Conservation (phyloP, 139 green algal genomes). For the Diplosphaera chodatii region DNA sequence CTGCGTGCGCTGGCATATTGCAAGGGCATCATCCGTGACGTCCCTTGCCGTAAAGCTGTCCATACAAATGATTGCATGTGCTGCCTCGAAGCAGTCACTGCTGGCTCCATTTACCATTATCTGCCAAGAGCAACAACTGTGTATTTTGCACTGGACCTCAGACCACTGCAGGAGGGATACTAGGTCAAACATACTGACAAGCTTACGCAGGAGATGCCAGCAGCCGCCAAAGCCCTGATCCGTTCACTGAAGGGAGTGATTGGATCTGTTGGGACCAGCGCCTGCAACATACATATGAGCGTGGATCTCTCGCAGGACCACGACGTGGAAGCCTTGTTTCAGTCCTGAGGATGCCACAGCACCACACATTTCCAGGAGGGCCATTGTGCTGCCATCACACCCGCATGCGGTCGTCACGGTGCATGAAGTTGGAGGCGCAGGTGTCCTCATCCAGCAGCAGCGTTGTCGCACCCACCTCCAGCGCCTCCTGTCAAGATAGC, state of each 20-base stretch:
- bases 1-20: conserved; percentile 24
- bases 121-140: too few species aligned
- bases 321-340: too few species aligned
- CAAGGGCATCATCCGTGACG: conserved; percentile 35
- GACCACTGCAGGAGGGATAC: too few species aligned
- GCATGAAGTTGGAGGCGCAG: conserved; percentile 71
- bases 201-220: conserved; percentile 25
- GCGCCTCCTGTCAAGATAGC: conserved; percentile 26
- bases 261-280: conserved; percentile 49
- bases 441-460: conserved; percentile 72
- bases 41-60: conserved; percentile 36
- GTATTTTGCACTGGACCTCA: too few species aligned
- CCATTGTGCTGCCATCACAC: neutral
- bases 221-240: conserved; percentile 23
- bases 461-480: conserved; percentile 32
- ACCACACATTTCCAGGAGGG: too few species aligned
- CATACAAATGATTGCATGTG: conserved; percentile 54
- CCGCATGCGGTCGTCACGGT: conserved; percentile 57
- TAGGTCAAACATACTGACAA: too few species aligned
- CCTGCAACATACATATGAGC: conserved; percentile 10
- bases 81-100: conserved; percentile 62
- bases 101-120: conserved; percentile 55
- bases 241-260: conserved; percentile 61
- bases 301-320: too few species aligned
- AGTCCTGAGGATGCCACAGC: too few species aligned